Conservation (phyloP, 2,329 filamentous ascomycete genomes). For the Coleophoma cylindrospora region DNA sequence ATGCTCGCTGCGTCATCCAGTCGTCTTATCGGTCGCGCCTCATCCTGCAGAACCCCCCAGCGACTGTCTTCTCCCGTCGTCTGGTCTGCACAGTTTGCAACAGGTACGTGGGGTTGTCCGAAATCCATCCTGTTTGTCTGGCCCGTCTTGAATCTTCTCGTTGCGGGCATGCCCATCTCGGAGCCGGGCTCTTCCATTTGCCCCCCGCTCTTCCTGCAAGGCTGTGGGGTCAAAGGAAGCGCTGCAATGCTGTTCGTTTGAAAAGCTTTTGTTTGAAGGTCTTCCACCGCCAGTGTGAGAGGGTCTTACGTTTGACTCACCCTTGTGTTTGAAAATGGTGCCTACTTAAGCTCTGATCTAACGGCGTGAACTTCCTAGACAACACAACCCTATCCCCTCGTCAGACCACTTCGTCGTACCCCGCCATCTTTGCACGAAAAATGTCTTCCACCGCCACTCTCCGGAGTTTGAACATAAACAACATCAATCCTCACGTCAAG, state of each 20-base stretch:
- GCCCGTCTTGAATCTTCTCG: not conserved
- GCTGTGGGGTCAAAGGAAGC: not conserved
- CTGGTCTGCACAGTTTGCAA: not conserved
- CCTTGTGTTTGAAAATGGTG: too few relatives aligned
- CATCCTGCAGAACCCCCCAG: too few relatives aligned
- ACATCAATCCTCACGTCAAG: constrained; percentile 88
- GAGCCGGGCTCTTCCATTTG: not conserved
- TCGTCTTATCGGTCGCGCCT: too few relatives aligned
- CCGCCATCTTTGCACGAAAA: constrained; percentile 8
- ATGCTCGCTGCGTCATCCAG: too few relatives aligned
- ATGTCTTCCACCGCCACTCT: constrained; percentile 32
- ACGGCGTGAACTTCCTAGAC: not conserved
- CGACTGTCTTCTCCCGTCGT: not conserved
- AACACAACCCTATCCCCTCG: not conserved
- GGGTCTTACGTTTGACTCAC: not conserved
- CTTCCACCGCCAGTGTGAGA: not conserved
- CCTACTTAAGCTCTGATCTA: too few relatives aligned
- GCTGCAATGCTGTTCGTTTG: not conserved
- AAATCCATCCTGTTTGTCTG: not conserved
- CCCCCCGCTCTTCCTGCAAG: not conserved
- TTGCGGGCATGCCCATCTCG: too few relatives aligned
- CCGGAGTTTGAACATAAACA: constrained; percentile 65
- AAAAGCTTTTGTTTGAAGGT: not conserved
- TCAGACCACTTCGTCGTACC: not conserved
- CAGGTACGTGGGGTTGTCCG: not conserved